Base-by-base conservation (phyloP, 352 stramenopile species). In the Phytophthora kernoviae region DNA sequence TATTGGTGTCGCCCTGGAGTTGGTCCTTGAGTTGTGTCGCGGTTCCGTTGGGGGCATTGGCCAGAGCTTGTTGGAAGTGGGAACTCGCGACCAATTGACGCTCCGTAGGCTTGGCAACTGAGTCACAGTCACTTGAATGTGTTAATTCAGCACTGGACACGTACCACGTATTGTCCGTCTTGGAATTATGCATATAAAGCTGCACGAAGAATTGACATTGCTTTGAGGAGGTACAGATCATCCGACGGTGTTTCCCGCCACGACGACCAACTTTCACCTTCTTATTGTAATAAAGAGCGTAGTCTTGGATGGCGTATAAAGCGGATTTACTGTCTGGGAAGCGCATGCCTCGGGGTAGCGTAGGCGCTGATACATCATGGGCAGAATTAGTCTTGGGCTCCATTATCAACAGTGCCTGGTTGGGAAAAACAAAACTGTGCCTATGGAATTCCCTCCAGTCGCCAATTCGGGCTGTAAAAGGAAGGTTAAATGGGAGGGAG, bases 191-290 rank as follows among this genome's bases (percentile, higher is more conserved):
- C 57, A 81, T 63, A 54, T 87, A 87, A 20, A 87, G 62, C 50
- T 87, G 77, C 62, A 90, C 80, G 66, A 84, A 86, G 67, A 90
- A 90, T 24, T 75, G 66, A 24, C 80, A 90, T 5, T 58, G 34
- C 12, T 53, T 37, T n/a, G 59, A 55, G 14, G 70, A 72, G 12
- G 66, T 45, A 60, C 80, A 90, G 6, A 86, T 54, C 57, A 90
- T 54, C 21, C 65, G 68, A n/a, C 77, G 74, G 68, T 87, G 77
- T 34, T 85, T 87, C 41, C 80, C 80, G n/a, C 80, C 80, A 33
- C 78, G 78, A 9, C 66, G 68, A n/a, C 55, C 45, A 11, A 90
- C 70, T 39, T 75, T 74, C 9, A 86, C 80, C 44, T 77, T 68
- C 59, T 90, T 90, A 55, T 76, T 72, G 58, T 82, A 61, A 43